Evolutionary conservation across 2,329 filamentous ascomycete genomes (phyloP), one percentile per base, ranked within the genome.

Genomic region (Westerdykella sp.): DNA sequence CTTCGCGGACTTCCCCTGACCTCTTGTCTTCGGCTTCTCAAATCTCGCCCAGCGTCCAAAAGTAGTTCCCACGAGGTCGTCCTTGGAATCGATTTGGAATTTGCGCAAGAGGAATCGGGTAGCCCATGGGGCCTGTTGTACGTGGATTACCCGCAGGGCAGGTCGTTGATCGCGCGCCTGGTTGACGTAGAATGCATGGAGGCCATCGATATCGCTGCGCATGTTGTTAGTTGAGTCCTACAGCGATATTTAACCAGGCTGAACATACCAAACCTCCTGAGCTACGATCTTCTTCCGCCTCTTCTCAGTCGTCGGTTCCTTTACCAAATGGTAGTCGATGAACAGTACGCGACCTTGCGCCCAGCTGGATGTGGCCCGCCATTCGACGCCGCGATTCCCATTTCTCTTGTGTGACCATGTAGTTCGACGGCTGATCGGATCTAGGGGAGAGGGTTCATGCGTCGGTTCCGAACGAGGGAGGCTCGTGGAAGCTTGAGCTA

Each of bases 111-210:
- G 56, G 47, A 70, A 77, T 2, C 60, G 60, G 28, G 68, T 70
- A 0, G 75, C 75, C 73, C 74, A 76, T 6, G 60, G 59, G 6
- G 74, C 74, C 47, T 78, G 77, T 54, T 78, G 75, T 4, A 77
- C 71, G 47, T 78, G 75, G 2, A 68, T 66, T n/a, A 69, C 62
- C 6, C 67, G 50, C 22, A 69, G 53, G 11, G 65, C 62, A 28
- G 67, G 62, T 43, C 65, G 59, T 14, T 59, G 50, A 3, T 61
- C 58, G 37, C 66, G 53, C 12, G 65, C 54, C 18, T 59, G 55
- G 39, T 67, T 64, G 13, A 47, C 56, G 48, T 75, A 77, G 47
- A 73, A 70, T 21, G 58, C 63, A n/a, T 68, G 60, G 39, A 77
- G 55, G 13, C 60, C 66, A 37, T 70, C 57, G 14, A 76, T 53